Conservation (phyloP, 1,284 basidiomycete genomes). For the Moniliella sp. region DNA sequence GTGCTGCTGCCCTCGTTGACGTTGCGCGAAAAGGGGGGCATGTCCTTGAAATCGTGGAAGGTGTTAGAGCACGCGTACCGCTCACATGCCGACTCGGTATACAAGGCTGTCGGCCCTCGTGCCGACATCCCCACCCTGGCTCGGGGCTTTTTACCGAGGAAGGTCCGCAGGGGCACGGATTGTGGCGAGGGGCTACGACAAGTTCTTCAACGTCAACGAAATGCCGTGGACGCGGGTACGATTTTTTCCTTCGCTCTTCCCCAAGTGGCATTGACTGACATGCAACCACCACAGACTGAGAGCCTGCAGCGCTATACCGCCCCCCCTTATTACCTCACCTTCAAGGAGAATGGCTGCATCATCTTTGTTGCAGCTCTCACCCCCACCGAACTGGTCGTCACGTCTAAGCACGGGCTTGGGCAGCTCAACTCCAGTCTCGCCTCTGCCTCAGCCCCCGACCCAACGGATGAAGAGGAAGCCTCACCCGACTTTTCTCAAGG, state of each 20-base stretch:
- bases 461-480: slow-evolving; percentile 23
- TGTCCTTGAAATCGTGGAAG: too few species aligned
- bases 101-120: too few species aligned
- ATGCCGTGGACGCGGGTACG: slow-evolving; percentile 77
- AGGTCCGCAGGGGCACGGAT: slow-evolving; percentile 49
- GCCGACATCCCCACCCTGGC: too few species aligned
- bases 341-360: slow-evolving; percentile 94
- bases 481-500: too few species aligned
- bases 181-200: slow-evolving; percentile 80
- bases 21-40: too few species aligned
- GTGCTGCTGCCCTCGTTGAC: too few species aligned
- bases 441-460: slow-evolving; percentile 4
- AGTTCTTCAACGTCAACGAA: slow-evolving; percentile 94
- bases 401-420: slow-evolving; percentile 54
- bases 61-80: too few species aligned
- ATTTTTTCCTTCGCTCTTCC: not conserved
- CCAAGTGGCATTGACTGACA: not conserved
- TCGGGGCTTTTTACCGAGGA: too few species aligned
- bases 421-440: not conserved
- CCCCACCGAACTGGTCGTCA: slow-evolving; percentile 53
- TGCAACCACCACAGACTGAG: slow-evolving; percentile 1
- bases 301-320: slow-evolving; percentile 42
- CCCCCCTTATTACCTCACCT: slow-evolving; percentile 64
- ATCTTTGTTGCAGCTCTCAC: slow-evolving; percentile 81
- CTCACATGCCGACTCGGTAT: too few species aligned